These are phyloP conservation scores for Coriaria nepalensis DNA, from an alignment of 306 rosid species.

Conservation along the genomic window DNA sequence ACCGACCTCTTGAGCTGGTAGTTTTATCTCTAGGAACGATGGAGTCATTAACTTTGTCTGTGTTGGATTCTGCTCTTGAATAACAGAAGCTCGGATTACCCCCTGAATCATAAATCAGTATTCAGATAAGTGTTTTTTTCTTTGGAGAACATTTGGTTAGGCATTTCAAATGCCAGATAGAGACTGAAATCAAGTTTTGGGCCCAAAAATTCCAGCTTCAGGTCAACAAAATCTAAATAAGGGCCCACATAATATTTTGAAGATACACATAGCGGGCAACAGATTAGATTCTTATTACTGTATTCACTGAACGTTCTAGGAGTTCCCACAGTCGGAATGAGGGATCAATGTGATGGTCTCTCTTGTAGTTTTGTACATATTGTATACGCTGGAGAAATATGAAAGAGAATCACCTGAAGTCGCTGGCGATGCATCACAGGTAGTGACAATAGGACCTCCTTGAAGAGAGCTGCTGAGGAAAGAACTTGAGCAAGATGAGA, in stretches of 20 bases:
- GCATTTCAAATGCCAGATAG: too few species aligned
- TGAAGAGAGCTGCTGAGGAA: slow-evolving; percentile 73
- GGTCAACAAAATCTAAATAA: too few species aligned
- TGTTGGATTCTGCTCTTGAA: slow-evolving; percentile 40
- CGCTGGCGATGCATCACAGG: slow-evolving; percentile 75
- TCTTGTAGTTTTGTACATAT: too few species aligned
- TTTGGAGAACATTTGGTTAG: too few species aligned
- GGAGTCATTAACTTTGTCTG: slow-evolving; percentile 33
- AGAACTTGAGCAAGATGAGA: slow-evolving; percentile 92
- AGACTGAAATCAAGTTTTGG: too few species aligned
- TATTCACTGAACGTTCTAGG: too few species aligned
- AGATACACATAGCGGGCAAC: too few species aligned
- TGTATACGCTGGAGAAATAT: background rate
- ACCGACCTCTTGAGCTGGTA: slow-evolving; percentile 36
- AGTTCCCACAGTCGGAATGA: too few species aligned
- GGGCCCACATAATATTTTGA: too few species aligned
- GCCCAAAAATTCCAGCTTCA: too few species aligned
- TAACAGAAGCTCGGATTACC: slow-evolving; percentile 80
- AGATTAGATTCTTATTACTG: too few species aligned
- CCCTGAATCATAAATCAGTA: slow-evolving; percentile 28
- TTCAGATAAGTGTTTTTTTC: background rate
- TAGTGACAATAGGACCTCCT: slow-evolving; percentile 77
- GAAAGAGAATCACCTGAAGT: slow-evolving; percentile 50
- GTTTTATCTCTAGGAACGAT: slow-evolving; percentile 41
- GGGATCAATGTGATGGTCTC: too few species aligned